Conservation (phyloP, 75 land plant species). For the Larix kaempferi region DNA sequence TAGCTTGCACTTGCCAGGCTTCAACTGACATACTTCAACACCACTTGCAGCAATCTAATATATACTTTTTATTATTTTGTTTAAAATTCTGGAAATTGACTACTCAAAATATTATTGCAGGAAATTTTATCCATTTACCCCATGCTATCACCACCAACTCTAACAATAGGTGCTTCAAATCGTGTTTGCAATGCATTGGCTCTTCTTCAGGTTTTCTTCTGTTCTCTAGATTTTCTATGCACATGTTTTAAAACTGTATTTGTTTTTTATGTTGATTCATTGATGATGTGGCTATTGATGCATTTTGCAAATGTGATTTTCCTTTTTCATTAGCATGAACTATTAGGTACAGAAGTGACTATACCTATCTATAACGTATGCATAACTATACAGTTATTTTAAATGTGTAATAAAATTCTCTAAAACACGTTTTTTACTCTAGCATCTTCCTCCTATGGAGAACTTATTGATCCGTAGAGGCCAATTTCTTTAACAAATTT, state of each 20-base stretch:
- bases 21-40: background rate
- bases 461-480: no score
- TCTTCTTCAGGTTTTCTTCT: constrained; percentile 74
- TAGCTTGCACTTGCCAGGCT: background rate
- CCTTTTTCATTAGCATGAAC: no score
- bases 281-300: no score
- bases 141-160: constrained; percentile 82
- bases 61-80: background rate
- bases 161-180: constrained; percentile 87
- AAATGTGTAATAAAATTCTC: no score
- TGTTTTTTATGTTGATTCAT: background rate
- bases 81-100: background rate
- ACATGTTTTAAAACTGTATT: background rate
- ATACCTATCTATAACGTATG: background rate
- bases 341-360: no score
- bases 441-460: no score
- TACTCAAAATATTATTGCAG: constrained; percentile 31
- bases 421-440: no score
- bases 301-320: no score
- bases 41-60: background rate
- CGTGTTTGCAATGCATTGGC: constrained; percentile 99
- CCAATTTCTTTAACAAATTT: no score
- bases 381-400: background rate
- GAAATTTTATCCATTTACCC: constrained; percentile 91
- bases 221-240: background rate